Evolutionary conservation across 805 yeast species (phyloP).

Genomic region (Ogataea pilisensis): DNA sequence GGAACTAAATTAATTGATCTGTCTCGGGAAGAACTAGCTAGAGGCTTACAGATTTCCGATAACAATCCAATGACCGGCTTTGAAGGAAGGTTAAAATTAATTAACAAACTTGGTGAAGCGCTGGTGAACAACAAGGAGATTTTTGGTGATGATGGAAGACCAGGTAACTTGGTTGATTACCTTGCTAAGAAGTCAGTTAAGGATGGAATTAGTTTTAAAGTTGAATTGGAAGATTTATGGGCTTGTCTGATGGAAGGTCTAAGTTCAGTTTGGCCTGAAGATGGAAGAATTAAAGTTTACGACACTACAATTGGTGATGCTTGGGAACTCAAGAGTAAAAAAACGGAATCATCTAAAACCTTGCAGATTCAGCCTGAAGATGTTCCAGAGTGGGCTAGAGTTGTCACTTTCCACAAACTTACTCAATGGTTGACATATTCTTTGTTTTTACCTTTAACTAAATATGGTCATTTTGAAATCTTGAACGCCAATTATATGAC

Average conservation of each 20-base stretch:
- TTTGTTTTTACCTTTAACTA: slow-evolving; percentile 46
- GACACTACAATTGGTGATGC: slow-evolving; percentile 60
- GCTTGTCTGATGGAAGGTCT: slow-evolving; percentile 51
- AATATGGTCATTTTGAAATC: slow-evolving; percentile 40
- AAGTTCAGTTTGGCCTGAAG: slow-evolving; percentile 56
- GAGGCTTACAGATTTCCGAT: slow-evolving; percentile 46
- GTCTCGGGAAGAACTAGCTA: slow-evolving; percentile 31
- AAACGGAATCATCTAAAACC: slow-evolving; percentile 13
- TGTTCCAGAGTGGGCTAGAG: slow-evolving; percentile 34
- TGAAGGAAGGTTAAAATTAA: slow-evolving; percentile 47
- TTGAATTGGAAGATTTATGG: slow-evolving; percentile 51
- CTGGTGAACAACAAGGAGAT: slow-evolving; percentile 34
- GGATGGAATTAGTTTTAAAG: slow-evolving; percentile 17
- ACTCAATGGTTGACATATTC: slow-evolving; percentile 69
- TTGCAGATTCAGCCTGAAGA: slow-evolving; percentile 12
- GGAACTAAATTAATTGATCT: slow-evolving; percentile 37
- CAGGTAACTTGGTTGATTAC: slow-evolving; percentile 52
- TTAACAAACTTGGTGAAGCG: slow-evolving; percentile 46
- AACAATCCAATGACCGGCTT: slow-evolving; percentile 49
- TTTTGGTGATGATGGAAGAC: slow-evolving; percentile 36
- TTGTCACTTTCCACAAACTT: slow-evolving; percentile 61
- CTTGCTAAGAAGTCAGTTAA: slow-evolving; percentile 27
- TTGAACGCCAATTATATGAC: slow-evolving; percentile 41
- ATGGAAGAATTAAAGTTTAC: slow-evolving; percentile 46
- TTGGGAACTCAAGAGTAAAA: slow-evolving; percentile 44